Conservation (phyloP, 768 basidiomycete genomes). For the Saitozyma podzolica region DNA sequence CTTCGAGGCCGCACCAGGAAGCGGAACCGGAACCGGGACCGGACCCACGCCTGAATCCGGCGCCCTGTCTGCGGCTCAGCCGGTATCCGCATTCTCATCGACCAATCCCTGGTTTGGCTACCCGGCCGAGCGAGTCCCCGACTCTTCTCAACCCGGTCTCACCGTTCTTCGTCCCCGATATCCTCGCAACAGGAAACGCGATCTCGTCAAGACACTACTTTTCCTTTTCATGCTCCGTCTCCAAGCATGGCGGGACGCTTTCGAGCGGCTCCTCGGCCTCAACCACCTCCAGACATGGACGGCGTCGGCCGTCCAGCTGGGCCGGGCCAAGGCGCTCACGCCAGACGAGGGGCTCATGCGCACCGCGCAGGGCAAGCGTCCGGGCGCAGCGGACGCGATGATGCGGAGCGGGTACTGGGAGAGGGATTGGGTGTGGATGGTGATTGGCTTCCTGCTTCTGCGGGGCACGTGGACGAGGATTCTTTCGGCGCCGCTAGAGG, state of each 20-base stretch:
- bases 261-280: conserved; percentile 34
- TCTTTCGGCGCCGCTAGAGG: conserved; percentile 25
- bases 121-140: conserved; percentile 35
- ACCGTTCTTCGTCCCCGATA: conserved; percentile 36
- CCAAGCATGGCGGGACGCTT: conserved; percentile 28
- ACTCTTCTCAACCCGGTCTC: conserved; percentile 7
- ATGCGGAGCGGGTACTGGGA: conserved; percentile 5
- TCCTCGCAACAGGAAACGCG: conserved; percentile 43
- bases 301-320: not conserved
- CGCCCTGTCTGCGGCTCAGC: not conserved
- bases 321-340: not conserved
- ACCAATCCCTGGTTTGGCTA: conserved; percentile 52
- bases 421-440: conserved; percentile 43
- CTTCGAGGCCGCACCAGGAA: no score
- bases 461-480: conserved; percentile 38
- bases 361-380: not conserved
- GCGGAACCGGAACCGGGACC: no score
- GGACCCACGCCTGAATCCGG: no score
- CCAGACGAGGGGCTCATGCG: conserved; percentile 7
- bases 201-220: conserved; percentile 48
- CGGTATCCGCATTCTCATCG: conserved; percentile 35
- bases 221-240: conserved; percentile 49
- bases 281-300: conserved; percentile 1
- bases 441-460: conserved; percentile 34
- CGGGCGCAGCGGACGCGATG: not conserved